Evolutionary conservation across 176 grass and related monocot genomes (phyloP).

Genomic region (Zoysia pacifica): DNA sequence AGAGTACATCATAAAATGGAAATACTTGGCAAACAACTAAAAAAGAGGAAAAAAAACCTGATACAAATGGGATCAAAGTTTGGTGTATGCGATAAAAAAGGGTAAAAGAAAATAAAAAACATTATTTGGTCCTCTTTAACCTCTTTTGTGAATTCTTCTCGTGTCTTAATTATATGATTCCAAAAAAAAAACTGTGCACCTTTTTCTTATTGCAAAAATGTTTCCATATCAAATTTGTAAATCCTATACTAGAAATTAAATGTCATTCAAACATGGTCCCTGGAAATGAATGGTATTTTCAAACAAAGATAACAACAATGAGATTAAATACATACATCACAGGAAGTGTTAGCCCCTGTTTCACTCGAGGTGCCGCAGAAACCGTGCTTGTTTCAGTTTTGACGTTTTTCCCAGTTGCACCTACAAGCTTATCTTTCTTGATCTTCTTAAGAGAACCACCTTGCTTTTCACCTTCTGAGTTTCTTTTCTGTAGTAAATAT

Average conservation of each 20-base stretch:
- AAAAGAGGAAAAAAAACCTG: neutral
- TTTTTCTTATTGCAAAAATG: slow-evolving; percentile 21
- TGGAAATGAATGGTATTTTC: neutral
- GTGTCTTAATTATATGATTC: neutral
- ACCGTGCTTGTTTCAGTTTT: slow-evolving; percentile 71
- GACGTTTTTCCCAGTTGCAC: slow-evolving; percentile 68
- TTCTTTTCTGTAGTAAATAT: slow-evolving; percentile 69
- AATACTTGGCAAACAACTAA: neutral
- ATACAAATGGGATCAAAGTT: no score
- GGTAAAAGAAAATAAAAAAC: neutral
- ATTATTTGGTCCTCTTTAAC: neutral
- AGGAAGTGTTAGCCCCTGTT: slow-evolving; percentile 82
- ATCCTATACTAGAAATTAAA: neutral
- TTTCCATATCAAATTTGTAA: neutral
- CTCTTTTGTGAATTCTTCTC: neutral
- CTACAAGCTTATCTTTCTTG: slow-evolving; percentile 89
- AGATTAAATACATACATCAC: slow-evolving; percentile 55
- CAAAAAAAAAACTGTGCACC: neutral
- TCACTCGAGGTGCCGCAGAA: slow-evolving; percentile 75
- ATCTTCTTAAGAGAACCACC: slow-evolving; percentile 69
- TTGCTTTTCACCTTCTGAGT: slow-evolving; percentile 78
- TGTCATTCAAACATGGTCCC: neutral
- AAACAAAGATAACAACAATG: slow-evolving; percentile 24
- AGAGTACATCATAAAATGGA: neutral
- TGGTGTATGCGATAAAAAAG: neutral